These are phyloP conservation scores for Aureobasidium subglaciale DNA, from an alignment of 2,329 filamentous ascomycete genomes.

Conservation along the genomic window DNA sequence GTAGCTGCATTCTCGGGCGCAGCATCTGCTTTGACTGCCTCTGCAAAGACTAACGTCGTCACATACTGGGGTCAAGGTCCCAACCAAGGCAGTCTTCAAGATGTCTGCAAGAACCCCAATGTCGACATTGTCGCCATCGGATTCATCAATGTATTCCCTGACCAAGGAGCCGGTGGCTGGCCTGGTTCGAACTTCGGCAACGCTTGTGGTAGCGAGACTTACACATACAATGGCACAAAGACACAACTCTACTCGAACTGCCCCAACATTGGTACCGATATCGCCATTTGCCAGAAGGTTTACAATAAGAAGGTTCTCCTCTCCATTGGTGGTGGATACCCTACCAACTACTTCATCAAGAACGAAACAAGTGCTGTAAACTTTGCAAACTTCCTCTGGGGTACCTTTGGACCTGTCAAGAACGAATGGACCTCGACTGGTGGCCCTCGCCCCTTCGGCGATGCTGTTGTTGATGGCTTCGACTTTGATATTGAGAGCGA, in stretches of 20 bases:
- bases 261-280: constrained; percentile 53
- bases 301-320: constrained; percentile 64
- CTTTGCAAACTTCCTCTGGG: constrained; percentile 60
- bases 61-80: constrained; percentile 49
- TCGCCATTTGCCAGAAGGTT: constrained; percentile 52
- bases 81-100: constrained; percentile 40
- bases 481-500: constrained; percentile 66
- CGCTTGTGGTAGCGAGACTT: constrained; percentile 41
- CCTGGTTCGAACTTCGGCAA: constrained; percentile 52
- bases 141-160: constrained; percentile 50
- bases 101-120: constrained; percentile 45
- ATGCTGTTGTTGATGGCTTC: constrained; percentile 62
- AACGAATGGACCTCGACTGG: constrained; percentile 22
- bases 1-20: constrained; percentile 28
- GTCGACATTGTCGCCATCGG: constrained; percentile 51
- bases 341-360: constrained; percentile 45
- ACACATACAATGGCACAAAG: constrained; percentile 30
- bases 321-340: constrained; percentile 64
- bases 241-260: constrained; percentile 46
- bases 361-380: constrained; percentile 41
- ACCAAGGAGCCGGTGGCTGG: constrained; percentile 37
- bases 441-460: constrained; percentile 58
- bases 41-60: constrained; percentile 42
- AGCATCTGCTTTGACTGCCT: constrained; percentile 34
- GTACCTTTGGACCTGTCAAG: constrained; percentile 31